These are phyloP conservation scores for Fusarium palustre DNA, from an alignment of 2,329 filamentous ascomycete genomes.

Conservation along the genomic window DNA sequence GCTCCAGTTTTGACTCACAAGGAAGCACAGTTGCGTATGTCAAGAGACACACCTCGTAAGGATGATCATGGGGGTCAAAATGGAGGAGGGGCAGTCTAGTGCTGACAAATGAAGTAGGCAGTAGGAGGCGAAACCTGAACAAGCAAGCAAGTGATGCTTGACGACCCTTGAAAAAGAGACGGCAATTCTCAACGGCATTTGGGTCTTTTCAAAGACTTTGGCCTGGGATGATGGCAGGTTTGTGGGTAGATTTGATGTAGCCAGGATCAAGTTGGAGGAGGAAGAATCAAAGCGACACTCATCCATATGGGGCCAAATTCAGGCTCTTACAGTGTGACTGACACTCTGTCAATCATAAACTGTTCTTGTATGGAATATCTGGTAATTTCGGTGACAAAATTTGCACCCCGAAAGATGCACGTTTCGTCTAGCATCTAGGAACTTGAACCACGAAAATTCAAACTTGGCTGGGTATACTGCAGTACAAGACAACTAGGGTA, in stretches of 20 bases:
- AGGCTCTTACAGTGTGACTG: conserved; percentile 16
- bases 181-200: neutral
- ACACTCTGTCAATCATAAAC: conserved; percentile 6
- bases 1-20: neutral
- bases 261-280: conserved; percentile 1
- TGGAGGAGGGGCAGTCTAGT: neutral
- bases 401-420: conserved; percentile 9
- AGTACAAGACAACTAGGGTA: neutral
- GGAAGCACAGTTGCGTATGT: neutral
- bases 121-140: neutral
- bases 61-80: neutral
- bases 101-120: neutral
- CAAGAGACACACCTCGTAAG: neutral
- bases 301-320: neutral
- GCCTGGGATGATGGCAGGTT: neutral
- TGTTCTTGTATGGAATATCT: neutral
- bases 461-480: neutral
- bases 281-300: conserved; percentile 30
- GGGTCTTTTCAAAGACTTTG: neutral
- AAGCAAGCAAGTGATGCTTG: neutral
- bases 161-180: neutral
- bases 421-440: conserved; percentile 24
- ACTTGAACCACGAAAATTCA: conserved; percentile 1
- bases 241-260: neutral
- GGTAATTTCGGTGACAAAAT: neutral